Evolutionary conservation across 148 eudicot species (phyloP), one percentile per base, ranked within the genome.

Genomic region (Rhododendron molle): DNA sequence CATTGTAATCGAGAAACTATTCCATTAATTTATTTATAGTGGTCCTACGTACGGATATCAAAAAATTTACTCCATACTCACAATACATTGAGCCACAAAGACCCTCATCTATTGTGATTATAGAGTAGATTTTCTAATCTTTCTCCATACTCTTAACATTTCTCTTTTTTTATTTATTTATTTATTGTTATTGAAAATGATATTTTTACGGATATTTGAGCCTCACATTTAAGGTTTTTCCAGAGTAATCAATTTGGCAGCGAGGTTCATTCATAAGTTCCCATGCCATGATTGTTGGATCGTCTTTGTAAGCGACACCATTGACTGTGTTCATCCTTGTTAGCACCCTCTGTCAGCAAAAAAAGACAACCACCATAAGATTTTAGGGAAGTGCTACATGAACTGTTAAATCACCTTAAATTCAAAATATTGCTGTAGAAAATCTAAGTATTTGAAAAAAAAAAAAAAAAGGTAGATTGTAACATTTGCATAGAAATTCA

Each of bases 191-290:
- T 15, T 1, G 0, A 78, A 21, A 10, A 30, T 28, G 40, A 32
- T 46, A 16, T 5, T 32, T 30, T 5, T 72, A 0, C 20, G 23
- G 3, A 76, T 50, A 13, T 12, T 36, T 54, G 0, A 14, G 8
- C 40, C 87, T 85, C 79, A 90, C 92, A 40, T 87, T 88, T 5
- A 90, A 21, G 23, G 85, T 88, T 82, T 74, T 82, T 32, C 90
- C 92, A 0, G 90, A 87, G 81, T 83, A 85, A 78, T 90, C 90
- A 44, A 56, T 52, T 9, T 89, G 82, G 86, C 90, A 88, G 26
- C 90, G 91, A 36, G 91, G 91, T 76, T 89, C 91, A 34, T 89
- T 89, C 47, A 90, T 88, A 50, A 90, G 91, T 60, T 90, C 91
- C 91, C 91, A 88, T 8, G 90, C 89, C 91, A 90, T 88, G 86